Base-by-base conservation (phyloP, 768 basidiomycete species). In the Kwoniella pini region DNA sequence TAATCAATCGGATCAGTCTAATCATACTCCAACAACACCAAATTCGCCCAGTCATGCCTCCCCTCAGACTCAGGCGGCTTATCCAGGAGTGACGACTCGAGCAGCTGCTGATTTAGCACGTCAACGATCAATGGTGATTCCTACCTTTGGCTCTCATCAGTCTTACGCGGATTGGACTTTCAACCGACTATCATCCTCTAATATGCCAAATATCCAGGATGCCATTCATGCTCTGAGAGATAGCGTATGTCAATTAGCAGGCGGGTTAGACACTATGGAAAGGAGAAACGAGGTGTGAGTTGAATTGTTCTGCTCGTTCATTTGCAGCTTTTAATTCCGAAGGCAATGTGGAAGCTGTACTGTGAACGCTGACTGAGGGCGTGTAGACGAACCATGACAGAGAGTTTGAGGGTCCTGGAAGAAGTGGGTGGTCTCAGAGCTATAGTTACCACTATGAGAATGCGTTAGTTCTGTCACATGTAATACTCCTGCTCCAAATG, bases 401-500 rank as follows among this genome's bases (percentile, higher is more conserved):
- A 73, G 28, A 67, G 56, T 28, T 50, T 73, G 22, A 56, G 71
- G 12, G 63, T 73, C 0, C 40, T 68, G 21, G 71, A 73, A 33
- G 69, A 70, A 42, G 69, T 73, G 1, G 69, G 67, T 2, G 64
- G 64, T 17, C 33, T 73, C 22, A 26, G 65, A 38, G 64, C 67
- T 13, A 67, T 73, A 4, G 69, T 73, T 17, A 70, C 60, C 17
- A 61, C 66, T 0, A 57, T 73, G 44, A 24, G 71, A 40, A 66
- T 67, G 64, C 71, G 71, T 73, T 49, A 62, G 71, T 69, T 9
- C 22, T n/a, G n/a, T n/a, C n/a, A n/a, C n/a, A n/a, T n/a, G n/a
- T n/a, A n/a, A n/a, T n/a, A n/a, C n/a, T n/a, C n/a, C n/a, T n/a
- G n/a, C n/a, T n/a, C n/a, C n/a, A n/a, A n/a, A n/a, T n/a, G n/a